phyloP scores from a whole-genome alignment of 2,329 filamentous ascomycete species.

The Hymenoscyphus albidus region DNA sequence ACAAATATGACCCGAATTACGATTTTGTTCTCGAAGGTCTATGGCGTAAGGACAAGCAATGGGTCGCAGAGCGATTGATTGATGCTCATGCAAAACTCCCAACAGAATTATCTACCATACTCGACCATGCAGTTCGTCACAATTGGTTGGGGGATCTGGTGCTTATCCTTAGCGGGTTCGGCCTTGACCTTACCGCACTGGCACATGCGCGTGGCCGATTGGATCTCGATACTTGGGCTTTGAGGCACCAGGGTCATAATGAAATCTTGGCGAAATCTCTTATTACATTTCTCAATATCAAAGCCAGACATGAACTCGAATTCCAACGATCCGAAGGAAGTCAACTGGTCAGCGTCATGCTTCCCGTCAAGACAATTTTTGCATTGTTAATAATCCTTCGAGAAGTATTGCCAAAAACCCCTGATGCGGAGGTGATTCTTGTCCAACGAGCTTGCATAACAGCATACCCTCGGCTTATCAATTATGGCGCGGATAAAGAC shows the following conservation, averaged over 20 bases:
- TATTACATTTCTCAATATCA: conserved; percentile 77
- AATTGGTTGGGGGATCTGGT: conserved; percentile 81
- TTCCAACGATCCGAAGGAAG: conserved; percentile 67
- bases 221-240: conserved; percentile 77
- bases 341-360: conserved; percentile 64
- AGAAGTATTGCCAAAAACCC: conserved; percentile 58
- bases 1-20: conserved; percentile 72
- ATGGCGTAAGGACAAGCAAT: conserved; percentile 86
- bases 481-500: conserved; percentile 90
- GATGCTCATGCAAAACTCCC: conserved; percentile 70
- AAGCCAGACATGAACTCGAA: conserved; percentile 74
- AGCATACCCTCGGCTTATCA: conserved; percentile 89
- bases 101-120: conserved; percentile 63
- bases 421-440: conserved; percentile 66
- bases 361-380: conserved; percentile 82
- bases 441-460: conserved; percentile 87
- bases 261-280: conserved; percentile 67
- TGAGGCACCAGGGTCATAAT: conserved; percentile 58
- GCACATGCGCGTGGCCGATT: conserved; percentile 78
- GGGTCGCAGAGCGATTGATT: conserved; percentile 77
- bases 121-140: conserved; percentile 77
- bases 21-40: conserved; percentile 87
- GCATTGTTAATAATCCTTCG: conserved; percentile 76
- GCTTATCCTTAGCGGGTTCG: conserved; percentile 63
- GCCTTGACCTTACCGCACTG: conserved; percentile 79